Percentiles rank a stretch among this genome's conserved stretches.
phyloP scores from a whole-genome alignment of 2,329 filamentous ascomycete species.

The Apiospora hydei region DNA sequence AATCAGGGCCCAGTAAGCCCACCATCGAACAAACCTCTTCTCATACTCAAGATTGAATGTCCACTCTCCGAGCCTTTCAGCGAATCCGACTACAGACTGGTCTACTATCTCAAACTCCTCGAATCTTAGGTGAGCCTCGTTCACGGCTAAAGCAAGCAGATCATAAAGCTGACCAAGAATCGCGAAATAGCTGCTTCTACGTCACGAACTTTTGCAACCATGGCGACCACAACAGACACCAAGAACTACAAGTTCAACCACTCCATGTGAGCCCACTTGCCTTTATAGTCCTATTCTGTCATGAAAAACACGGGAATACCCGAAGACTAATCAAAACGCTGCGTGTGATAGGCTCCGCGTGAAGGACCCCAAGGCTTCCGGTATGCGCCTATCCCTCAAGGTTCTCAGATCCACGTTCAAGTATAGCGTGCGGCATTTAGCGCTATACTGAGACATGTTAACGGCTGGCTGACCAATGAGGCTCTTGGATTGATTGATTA shows the following conservation, averaged over 20 bases:
- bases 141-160: not conserved
- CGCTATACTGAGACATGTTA: not conserved
- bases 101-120: conserved; percentile 35
- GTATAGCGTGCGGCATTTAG: not conserved
- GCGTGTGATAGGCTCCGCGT: conserved; percentile 75
- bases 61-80: conserved; percentile 38
- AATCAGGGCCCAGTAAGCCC: not conserved
- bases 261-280: conserved; percentile 70
- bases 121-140: conserved; percentile 29
- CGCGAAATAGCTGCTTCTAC: not conserved
- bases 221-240: conserved; percentile 75
- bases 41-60: conserved; percentile 35
- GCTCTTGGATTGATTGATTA: conserved; percentile 19
- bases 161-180: not conserved
- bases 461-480: conserved; percentile 9
- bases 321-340: not conserved
- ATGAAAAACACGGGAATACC: not conserved
- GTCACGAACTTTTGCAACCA: conserved; percentile 50
- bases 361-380: conserved; percentile 86
- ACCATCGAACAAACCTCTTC: not conserved
- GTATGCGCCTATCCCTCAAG: conserved; percentile 48
- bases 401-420: conserved; percentile 19
- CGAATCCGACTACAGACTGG: conserved; percentile 39
- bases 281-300: not conserved
- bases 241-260: conserved; percentile 86